These are phyloP conservation scores for Sphagnum fallax DNA, from an alignment of 228 moss, liverwort and hornwort genomes.

Conservation along the genomic window DNA sequence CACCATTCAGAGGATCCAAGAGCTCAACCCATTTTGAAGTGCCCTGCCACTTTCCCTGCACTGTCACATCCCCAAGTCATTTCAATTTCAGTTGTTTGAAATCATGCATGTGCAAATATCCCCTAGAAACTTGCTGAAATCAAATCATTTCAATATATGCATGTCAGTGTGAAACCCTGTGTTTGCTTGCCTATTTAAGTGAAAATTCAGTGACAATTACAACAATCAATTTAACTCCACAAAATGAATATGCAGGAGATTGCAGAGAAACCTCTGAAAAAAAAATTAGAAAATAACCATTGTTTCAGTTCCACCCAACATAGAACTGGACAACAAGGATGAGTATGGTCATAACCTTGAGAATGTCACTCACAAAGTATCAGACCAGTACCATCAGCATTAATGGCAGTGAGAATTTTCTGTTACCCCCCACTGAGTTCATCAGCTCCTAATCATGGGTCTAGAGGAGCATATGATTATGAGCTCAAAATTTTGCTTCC, in stretches of 20 bases:
- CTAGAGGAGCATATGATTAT: too few relatives aligned
- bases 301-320: not conserved
- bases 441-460: not conserved
- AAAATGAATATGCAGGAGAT: not conserved
- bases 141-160: not conserved
- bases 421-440: not conserved
- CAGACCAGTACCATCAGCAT: not conserved
- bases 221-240: not conserved
- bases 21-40: conserved; percentile 61
- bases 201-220: not conserved
- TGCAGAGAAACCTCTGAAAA: not conserved
- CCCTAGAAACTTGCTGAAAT: not conserved
- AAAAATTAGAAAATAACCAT: not conserved
- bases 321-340: not conserved
- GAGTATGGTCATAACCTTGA: too few relatives aligned
- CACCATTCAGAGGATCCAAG: conserved; percentile 82
- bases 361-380: too few relatives aligned
- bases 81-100: too few relatives aligned
- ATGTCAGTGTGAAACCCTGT: not conserved
- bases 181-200: not conserved
- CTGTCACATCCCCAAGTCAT: conserved; percentile 24
- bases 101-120: not conserved
- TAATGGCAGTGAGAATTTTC: not conserved
- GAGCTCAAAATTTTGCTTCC: not conserved
- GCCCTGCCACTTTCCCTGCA: conserved; percentile 72